Base-by-base conservation (phyloP, 1,284 basidiomycete genomes). In the Irpex lacteus region DNA sequence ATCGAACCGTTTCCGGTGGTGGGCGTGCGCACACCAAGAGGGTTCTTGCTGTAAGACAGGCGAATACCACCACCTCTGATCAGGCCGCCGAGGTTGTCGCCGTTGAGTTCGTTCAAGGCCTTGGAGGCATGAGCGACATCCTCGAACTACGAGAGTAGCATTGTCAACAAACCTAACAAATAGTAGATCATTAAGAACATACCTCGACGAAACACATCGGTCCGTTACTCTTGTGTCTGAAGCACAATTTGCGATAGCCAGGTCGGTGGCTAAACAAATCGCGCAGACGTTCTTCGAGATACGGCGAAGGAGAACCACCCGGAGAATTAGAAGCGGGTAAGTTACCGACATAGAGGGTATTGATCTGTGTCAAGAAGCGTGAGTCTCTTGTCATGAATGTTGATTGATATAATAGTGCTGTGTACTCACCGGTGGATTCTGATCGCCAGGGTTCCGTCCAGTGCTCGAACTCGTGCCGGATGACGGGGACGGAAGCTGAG, bases 161-260 rank as follows among this genome's bases (percentile, higher is more conserved):
- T 65, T n/a, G 62, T 58, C 3, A 38, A 57, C 54, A 72, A 66
- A 59, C 60, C 1, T 18, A 52, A 61, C 62, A 32, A 60, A 61
- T 60, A 58, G 61, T 19, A 21, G 7, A 59, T 15, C 49, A 26
- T 26, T 52, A 54, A 52, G 40, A 59, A 76, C 80, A 60, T 75
- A 94, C 91, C 86, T 96, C 94, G 58, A 96, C 94, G 75, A 98
- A 98, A 76, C 96, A 98, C 96, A 98, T 98, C 3, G 96, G 95
- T 1, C 96, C 95, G 70, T 96, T 96, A 73, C 86, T 92, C 82
- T 99, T 99, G 74, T 97, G 94, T 64, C 95, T 84, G 82, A 96
- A 98, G 71, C 91, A 96, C 69, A 99, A 85, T 71, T 96, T 92
- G 63, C 94, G 90, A 78, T 90, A 99, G 3, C 96, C 96, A 1